Percentiles rank a stretch among this genome's conserved stretches.
Evolutionary conservation across 371 early-diverging fungal species (phyloP).

Genomic region (Mucor saturninus): DNA sequence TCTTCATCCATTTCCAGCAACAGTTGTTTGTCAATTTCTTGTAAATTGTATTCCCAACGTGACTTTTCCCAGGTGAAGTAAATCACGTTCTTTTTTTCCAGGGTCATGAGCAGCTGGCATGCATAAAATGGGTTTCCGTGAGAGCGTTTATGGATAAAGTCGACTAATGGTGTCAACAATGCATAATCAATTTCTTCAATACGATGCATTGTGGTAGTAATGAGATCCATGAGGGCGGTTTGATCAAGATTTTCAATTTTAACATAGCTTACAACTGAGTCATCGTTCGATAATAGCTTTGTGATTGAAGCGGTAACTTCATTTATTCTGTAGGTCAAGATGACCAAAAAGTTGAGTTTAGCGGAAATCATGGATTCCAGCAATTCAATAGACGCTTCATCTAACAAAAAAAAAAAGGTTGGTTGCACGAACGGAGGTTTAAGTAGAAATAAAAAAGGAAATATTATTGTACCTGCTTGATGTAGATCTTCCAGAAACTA

Average conservation of each 20-base stretch:
- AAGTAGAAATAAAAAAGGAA: neutral
- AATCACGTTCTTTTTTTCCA: slow-evolving; percentile 51
- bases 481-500: slow-evolving; percentile 60
- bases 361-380: slow-evolving; percentile 48
- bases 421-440: slow-evolving; percentile 1
- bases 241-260: slow-evolving; percentile 45
- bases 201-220: slow-evolving; percentile 50
- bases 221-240: slow-evolving; percentile 43
- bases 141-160: slow-evolving; percentile 46
- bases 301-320: slow-evolving; percentile 28
- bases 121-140: slow-evolving; percentile 53
- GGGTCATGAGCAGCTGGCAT: slow-evolving; percentile 41
- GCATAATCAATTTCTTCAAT: slow-evolving; percentile 39
- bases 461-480: slow-evolving; percentile 50
- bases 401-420: slow-evolving; percentile 14
- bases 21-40: slow-evolving; percentile 48
- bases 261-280: slow-evolving; percentile 39
- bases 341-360: slow-evolving; percentile 42
- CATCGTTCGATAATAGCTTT: slow-evolving; percentile 34
- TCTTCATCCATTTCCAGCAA: slow-evolving; percentile 28
- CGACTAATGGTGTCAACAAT: slow-evolving; percentile 42
- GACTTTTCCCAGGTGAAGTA: slow-evolving; percentile 54
- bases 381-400: slow-evolving; percentile 54
- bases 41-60: slow-evolving; percentile 55
- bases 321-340: slow-evolving; percentile 42